These are phyloP conservation scores for Chrysopogon serrulatus DNA, from an alignment of 176 grass and related monocot genomes.

Conservation along the genomic window DNA sequence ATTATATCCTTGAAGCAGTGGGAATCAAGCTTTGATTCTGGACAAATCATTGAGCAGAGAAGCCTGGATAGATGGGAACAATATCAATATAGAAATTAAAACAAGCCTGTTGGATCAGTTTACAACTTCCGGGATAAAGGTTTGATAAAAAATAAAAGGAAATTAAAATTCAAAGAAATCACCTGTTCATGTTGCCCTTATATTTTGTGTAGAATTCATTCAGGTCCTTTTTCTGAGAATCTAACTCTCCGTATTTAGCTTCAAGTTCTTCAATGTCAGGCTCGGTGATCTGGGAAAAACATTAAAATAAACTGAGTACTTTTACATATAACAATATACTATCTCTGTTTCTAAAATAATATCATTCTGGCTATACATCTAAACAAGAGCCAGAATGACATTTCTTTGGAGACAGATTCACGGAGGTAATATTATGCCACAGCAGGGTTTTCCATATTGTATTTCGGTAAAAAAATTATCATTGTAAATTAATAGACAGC, in stretches of 20 bases:
- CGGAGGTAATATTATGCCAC: neutral
- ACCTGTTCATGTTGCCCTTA: slow-evolving; percentile 96
- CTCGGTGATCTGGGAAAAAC: slow-evolving; percentile 55
- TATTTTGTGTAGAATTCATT: slow-evolving; percentile 80
- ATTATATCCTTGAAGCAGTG: slow-evolving; percentile 96
- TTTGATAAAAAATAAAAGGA: neutral
- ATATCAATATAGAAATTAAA: slow-evolving; percentile 13
- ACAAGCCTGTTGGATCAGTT: neutral
- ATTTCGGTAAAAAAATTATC: neutral
- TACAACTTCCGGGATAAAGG: neutral
- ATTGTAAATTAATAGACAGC: neutral
- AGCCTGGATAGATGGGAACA: slow-evolving; percentile 52
- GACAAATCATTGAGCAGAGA: slow-evolving; percentile 94
- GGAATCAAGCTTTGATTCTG: slow-evolving; percentile 87
- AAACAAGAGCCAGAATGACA: neutral
- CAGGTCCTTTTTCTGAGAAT: slow-evolving; percentile 88
- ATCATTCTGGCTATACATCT: neutral
- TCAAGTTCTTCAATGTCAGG: slow-evolving; percentile 97
- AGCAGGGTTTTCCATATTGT: neutral
- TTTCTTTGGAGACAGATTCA: neutral
- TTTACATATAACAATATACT: neutral
- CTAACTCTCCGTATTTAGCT: slow-evolving; percentile 90
- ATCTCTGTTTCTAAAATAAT: neutral
- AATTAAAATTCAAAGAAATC: neutral
- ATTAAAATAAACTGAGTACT: neutral